Conservation (phyloP, 768 basidiomycete species). For the Trametes cinnabarina region DNA sequence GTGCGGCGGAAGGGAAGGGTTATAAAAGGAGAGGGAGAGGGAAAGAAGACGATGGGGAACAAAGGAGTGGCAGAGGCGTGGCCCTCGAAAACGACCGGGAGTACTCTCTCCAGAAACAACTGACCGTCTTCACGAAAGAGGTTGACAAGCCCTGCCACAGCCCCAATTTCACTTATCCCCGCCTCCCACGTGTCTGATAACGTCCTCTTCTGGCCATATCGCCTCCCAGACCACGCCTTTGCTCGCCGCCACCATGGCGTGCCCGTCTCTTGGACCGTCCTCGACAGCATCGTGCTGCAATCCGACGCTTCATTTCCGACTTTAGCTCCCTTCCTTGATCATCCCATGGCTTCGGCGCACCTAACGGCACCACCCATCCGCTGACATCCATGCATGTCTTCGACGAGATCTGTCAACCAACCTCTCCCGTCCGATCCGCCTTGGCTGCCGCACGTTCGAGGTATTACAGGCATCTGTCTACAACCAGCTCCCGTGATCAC, state of each 20-base stretch:
- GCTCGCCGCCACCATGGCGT: background rate
- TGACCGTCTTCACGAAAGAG: background rate
- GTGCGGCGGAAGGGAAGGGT: background rate
- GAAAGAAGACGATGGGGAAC: conserved; percentile 1
- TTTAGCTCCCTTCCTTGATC: background rate
- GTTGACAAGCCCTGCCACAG: background rate
- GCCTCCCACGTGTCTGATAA: conserved; percentile 1
- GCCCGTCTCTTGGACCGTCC: background rate
- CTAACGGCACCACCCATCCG: background rate
- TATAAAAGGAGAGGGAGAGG: conserved; percentile 4
- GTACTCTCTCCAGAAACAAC: too few relatives aligned
- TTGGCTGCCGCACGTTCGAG: background rate
- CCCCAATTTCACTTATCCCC: conserved; percentile 8
- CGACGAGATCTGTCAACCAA: background rate
- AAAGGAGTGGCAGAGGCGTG: conserved; percentile 25
- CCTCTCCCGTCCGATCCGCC: background rate
- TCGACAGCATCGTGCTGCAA: background rate
- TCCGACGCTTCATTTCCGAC: background rate
- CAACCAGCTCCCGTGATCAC: too few relatives aligned
- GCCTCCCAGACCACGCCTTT: background rate
- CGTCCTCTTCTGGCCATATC: background rate
- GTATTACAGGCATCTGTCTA: background rate
- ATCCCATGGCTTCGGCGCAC: background rate
- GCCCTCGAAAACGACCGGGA: background rate
- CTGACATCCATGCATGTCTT: background rate